phyloP scores from a whole-genome alignment of 2,329 filamentous ascomycete species.

The Metarhizium humberi region DNA sequence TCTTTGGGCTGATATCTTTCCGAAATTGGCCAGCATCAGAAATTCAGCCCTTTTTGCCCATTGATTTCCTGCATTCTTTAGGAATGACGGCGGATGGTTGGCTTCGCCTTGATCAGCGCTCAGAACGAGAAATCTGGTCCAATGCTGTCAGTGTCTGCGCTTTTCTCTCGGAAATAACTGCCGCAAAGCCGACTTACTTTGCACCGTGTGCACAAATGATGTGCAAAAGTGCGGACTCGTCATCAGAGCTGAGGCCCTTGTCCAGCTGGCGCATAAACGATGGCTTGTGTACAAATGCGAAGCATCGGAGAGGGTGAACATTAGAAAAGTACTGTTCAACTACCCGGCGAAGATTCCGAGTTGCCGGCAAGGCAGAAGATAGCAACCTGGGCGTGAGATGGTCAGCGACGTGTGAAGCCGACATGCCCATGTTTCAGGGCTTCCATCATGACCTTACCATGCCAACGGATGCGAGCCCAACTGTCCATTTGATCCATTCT shows the following conservation, averaged over 20 bases:
- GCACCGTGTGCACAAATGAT: constrained; percentile 29
- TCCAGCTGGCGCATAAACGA: constrained; percentile 29
- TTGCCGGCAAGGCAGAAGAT: constrained; percentile 21
- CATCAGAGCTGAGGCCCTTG: constrained; percentile 24
- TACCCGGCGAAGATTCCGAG: constrained; percentile 24
- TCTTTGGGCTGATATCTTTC: constrained; percentile 27
- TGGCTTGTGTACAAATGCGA: constrained; percentile 30
- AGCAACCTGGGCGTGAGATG: constrained; percentile 18
- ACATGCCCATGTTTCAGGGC: not conserved
- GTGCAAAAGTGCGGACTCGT: constrained; percentile 26
- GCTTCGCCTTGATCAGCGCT: constrained; percentile 20
- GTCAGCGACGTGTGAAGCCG: not conserved
- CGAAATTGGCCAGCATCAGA: constrained; percentile 26
- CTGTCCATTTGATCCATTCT: not conserved
- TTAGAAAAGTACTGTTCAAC: constrained; percentile 30
- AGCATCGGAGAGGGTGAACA: constrained; percentile 30
- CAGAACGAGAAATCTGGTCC: constrained; percentile 24
- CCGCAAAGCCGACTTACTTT: constrained; percentile 17
- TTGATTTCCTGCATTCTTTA: constrained; percentile 24
- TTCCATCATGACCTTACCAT: not conserved
- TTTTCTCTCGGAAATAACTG: too few species aligned
- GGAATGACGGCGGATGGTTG: constrained; percentile 17
- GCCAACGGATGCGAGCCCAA: constrained; percentile 2
- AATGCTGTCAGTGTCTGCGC: not conserved
- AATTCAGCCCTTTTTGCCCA: constrained; percentile 29